These are phyloP conservation scores for Teunomyces pallodes DNA, from an alignment of 805 yeast genomes.

Conservation along the genomic window DNA sequence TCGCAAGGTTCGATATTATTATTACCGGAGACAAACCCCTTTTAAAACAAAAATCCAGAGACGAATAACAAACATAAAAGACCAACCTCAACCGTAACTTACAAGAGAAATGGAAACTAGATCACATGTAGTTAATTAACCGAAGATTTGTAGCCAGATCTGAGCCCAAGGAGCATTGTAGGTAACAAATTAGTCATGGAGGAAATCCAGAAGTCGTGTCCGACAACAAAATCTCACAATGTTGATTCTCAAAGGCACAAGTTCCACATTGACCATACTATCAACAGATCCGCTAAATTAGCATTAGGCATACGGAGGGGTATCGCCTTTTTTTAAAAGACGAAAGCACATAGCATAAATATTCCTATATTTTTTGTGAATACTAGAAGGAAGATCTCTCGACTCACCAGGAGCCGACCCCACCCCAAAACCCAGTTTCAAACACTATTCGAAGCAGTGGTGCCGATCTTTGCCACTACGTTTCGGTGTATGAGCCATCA, in stretches of 20 bases:
- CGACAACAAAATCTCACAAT: not conserved
- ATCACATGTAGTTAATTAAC: too few species aligned
- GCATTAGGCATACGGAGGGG: slow-evolving; percentile 3
- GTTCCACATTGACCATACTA: slow-evolving; percentile 1
- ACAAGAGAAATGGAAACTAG: too few species aligned
- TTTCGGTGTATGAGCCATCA: slow-evolving; percentile 3
- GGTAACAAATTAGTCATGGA: not conserved
- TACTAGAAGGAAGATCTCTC: not conserved
- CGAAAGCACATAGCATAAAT: not conserved
- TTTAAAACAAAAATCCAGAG: not conserved
- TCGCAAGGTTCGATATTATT: not conserved
- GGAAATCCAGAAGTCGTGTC: not conserved
- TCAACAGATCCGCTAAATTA: slow-evolving; percentile 1
- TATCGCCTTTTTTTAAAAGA: not conserved
- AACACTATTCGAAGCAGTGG: not conserved
- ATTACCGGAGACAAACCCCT: not conserved
- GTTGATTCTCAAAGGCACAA: not conserved
- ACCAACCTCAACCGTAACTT: not conserved
- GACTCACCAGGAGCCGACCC: not conserved
- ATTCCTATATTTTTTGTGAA: not conserved
- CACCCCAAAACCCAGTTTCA: not conserved
- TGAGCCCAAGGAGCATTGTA: not conserved
- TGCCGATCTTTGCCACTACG: slow-evolving; percentile 1
- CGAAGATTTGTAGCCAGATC: not conserved
- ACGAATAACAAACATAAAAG: not conserved